These are phyloP conservation scores for Trypanosoma scelopori DNA, from an alignment of 208 protist species.

Conservation along the genomic window DNA sequence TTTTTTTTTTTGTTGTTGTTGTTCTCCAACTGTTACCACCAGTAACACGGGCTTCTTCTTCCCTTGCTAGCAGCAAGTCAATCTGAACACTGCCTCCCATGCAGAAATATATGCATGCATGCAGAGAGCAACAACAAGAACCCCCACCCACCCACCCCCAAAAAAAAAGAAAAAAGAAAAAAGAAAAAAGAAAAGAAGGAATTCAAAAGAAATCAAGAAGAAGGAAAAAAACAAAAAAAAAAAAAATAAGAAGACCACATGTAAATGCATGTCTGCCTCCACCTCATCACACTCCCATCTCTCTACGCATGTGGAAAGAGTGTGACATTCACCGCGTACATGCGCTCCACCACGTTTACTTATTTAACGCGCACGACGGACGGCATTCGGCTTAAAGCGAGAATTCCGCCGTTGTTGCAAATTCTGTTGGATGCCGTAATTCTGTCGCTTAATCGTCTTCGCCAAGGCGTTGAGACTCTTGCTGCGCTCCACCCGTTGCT, in stretches of 20 bases:
- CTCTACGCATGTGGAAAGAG: too few relatives aligned
- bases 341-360: neutral
- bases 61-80: too few relatives aligned
- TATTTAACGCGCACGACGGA: constrained; percentile 57
- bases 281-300: neutral
- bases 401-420: constrained; percentile 63
- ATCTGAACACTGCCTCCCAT: too few relatives aligned
- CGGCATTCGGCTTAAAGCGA: constrained; percentile 67
- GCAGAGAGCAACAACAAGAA: constrained; percentile 9
- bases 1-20: too few relatives aligned
- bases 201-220: constrained; percentile 2
- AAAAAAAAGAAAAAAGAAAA: too few relatives aligned
- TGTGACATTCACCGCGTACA: too few relatives aligned
- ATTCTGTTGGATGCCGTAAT: constrained; percentile 62
- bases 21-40: too few relatives aligned
- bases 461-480: constrained; percentile 72
- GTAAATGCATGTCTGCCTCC: neutral
- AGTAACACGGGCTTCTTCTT: too few relatives aligned
- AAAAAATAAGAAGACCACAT: too few relatives aligned
- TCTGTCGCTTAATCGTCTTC: constrained; percentile 79
- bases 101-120: constrained; percentile 5
- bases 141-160: too few relatives aligned
- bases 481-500: constrained; percentile 83
- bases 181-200: constrained; percentile 23
- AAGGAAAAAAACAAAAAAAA: neutral